Evolutionary conservation across 139 green algal species (phyloP).

Genomic region (Closterium sp.): DNA sequence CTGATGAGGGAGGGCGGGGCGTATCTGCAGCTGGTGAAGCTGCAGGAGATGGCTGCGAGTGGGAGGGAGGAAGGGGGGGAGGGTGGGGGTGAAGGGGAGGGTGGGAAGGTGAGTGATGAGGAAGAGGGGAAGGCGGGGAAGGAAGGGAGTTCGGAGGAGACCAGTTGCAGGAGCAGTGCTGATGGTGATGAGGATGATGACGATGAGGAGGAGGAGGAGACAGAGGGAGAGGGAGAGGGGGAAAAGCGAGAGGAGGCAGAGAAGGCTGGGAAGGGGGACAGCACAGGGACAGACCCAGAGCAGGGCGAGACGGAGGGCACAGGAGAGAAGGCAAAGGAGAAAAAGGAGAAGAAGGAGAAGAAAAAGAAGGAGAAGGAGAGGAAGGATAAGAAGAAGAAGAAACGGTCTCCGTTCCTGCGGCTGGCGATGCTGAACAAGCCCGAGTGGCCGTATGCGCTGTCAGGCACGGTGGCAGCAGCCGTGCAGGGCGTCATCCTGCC

Average conservation of each 20-base stretch:
- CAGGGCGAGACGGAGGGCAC: not conserved
- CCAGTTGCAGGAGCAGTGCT: not conserved
- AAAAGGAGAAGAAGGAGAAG: not conserved
- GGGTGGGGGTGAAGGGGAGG: not conserved
- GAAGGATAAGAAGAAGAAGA: not conserved
- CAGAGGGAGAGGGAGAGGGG: not conserved
- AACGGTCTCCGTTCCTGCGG: not conserved
- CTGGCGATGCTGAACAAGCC: slow-evolving; percentile 23
- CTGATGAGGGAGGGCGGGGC: slow-evolving; percentile 41
- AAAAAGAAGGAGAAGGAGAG: not conserved
- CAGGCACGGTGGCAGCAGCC: slow-evolving; percentile 30
- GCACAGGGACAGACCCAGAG: not conserved
- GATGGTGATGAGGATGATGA: not conserved
- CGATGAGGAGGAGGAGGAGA: not conserved
- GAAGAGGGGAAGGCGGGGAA: not conserved
- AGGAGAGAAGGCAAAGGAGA: not conserved
- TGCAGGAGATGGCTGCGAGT: slow-evolving; percentile 19
- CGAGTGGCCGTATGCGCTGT: slow-evolving; percentile 28
- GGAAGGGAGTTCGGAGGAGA: not conserved
- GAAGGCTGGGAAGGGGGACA: not conserved
- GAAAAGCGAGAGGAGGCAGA: no score
- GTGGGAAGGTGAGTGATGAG: not conserved
- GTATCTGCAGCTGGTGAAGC: slow-evolving; percentile 40
- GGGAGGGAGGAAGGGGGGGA: not conserved
- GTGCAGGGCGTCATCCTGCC: slow-evolving; percentile 49